Evolutionary conservation across 2,329 filamentous ascomycete species (phyloP).

Genomic region (Aciculosporium take): DNA sequence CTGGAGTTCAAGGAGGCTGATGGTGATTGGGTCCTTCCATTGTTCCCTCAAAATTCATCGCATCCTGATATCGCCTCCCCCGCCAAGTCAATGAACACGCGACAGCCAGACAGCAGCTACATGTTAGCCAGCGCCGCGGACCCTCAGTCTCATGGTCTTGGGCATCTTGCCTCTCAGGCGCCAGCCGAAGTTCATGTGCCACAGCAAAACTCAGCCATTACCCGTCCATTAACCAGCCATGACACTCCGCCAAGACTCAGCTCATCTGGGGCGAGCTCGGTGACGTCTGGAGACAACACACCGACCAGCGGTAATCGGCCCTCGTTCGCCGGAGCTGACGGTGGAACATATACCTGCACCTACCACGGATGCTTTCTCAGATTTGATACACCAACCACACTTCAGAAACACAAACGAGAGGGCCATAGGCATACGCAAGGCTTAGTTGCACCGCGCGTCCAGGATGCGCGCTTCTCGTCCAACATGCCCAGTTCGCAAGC

Average conservation of each 20-base stretch:
- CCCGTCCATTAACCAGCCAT: constrained; percentile 21
- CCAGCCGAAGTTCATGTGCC: constrained; percentile 27
- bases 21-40: constrained; percentile 52
- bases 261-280: constrained; percentile 31
- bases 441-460: constrained; percentile 13
- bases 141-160: not conserved
- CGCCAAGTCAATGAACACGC: constrained; percentile 18
- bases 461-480: constrained; percentile 30
- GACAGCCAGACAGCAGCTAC: constrained; percentile 8
- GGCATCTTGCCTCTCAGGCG: constrained; percentile 20
- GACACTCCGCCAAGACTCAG: constrained; percentile 25
- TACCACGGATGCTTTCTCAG: constrained; percentile 81
- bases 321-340: constrained; percentile 52
- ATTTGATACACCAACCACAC: constrained; percentile 72
- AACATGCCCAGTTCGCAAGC: constrained; percentile 68
- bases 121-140: constrained; percentile 7
- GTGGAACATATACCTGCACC: constrained; percentile 89
- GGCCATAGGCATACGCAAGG: constrained; percentile 65
- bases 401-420: constrained; percentile 94
- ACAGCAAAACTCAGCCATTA: constrained; percentile 38
- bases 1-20: constrained; percentile 71
- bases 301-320: constrained; percentile 35
- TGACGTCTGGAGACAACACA: constrained; percentile 21
- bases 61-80: constrained; percentile 28
- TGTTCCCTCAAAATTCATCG: constrained; percentile 53